Base-by-base conservation (phyloP, 495 filamentous ascomycete genomes). In the Cairneyella variabilis region DNA sequence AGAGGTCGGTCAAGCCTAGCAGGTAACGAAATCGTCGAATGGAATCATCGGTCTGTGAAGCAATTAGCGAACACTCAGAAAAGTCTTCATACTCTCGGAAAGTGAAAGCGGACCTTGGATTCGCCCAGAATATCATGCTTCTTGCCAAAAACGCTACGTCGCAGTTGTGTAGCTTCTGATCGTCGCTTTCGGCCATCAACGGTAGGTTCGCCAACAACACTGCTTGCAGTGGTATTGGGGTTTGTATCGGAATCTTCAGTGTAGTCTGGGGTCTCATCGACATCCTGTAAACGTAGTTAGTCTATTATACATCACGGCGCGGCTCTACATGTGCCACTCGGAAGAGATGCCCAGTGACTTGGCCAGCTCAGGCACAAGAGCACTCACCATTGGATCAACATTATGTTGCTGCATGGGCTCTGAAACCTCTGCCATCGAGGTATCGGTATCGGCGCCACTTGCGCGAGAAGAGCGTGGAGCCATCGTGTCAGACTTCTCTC, bases 11-110 rank as follows among this genome's bases (percentile, higher is more conserved):
- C 43, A 97, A 75, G 22, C 95, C 95, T 6, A 99, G 80, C 1
- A 99, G 84, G 64, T 99, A 97, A 44, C 91, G 88, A 66, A 97
- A 98, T 65, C 95, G 79, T 59, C 93, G 83, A 64, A 96, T 89
- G 0, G 91, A 91, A 62, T 99, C 95, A 74, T 96, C 89, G 70
- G 97, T 92, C 90, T 95, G 62, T 49, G 46, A 42, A 1, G 10
- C 14, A 2, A 23, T 44, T 17, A 56, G 21, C 22, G 11, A 64
- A 26, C 47, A 56, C 53, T 56, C 23, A 18, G 0, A 12, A 20
- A 16, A 42, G 5, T 18, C 21, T 36, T n/a, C 44, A 32, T 17
- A 39, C 18, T 14, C 12, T 41, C 47, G 21, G 48, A 30, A 40
- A 37, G 26, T 36, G 14, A 6, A 23, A 12, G 46, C 72, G 34